phyloP scores from a whole-genome alignment of 1,284 basidiomycete species.

The Albatrellus sp. region DNA sequence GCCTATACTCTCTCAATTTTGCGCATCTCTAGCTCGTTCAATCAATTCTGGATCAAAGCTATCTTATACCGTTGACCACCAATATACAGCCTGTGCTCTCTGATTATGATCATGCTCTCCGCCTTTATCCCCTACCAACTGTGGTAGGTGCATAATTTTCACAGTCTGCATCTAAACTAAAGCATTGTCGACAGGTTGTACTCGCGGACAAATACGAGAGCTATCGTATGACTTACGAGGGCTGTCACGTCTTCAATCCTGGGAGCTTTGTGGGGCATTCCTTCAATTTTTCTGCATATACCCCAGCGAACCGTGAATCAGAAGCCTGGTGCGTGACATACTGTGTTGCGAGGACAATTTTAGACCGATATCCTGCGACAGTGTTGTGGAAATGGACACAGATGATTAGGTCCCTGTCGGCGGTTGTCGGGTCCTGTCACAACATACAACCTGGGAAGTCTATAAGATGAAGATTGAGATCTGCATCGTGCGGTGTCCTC shows the following conservation, averaged over 20 bases:
- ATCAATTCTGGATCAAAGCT: constrained; percentile 84
- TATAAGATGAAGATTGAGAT: too few relatives aligned
- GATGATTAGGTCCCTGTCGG: constrained; percentile 13
- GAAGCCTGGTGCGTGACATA: constrained; percentile 53
- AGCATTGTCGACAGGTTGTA: constrained; percentile 49
- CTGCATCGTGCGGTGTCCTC: too few relatives aligned
- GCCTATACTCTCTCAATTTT: not conserved
- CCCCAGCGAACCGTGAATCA: constrained; percentile 63
- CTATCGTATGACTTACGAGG: constrained; percentile 94
- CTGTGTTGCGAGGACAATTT: not conserved
- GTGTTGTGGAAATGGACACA: constrained; percentile 24
- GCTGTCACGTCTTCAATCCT: constrained; percentile 98
- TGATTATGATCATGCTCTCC: constrained; percentile 87
- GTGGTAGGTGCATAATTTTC: constrained; percentile 38
- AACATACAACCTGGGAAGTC: too few relatives aligned
- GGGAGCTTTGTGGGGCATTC: constrained; percentile 76
- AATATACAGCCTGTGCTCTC: constrained; percentile 81
- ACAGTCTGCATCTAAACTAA: not conserved
- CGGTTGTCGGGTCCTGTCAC: too few relatives aligned
- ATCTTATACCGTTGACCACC: constrained; percentile 77
- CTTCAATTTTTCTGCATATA: constrained; percentile 82
- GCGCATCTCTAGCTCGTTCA: constrained; percentile 65
- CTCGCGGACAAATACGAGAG: constrained; percentile 95
- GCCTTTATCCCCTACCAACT: constrained; percentile 92
- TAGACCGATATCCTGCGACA: constrained; percentile 4